Evolutionary conservation across 1,284 basidiomycete species (phyloP), one percentile per base, ranked within the genome.

Genomic region (Inonotus hispidus): DNA sequence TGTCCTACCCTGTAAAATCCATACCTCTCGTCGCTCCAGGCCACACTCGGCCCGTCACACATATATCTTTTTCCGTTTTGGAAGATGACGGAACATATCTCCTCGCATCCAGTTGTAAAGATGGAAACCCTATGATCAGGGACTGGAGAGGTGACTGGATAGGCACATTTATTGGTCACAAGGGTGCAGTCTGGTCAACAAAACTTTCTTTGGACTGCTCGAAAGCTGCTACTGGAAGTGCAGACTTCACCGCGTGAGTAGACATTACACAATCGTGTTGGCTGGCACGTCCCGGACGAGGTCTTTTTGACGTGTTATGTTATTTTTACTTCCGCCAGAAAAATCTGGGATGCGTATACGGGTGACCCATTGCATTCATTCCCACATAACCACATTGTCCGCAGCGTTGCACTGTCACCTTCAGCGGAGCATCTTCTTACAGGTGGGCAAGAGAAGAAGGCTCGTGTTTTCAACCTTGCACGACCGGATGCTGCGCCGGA

Each of bases 61-160:
- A 98, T 73, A 86, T 97, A 62, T 93, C 93, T 64, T 96, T 97
- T 76, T 97, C 94, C 32, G 79, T 85, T 3, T 80, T 89, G 63
- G 87, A 88, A 68, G 83, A 93, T 41, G 93, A 96, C 73, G 83
- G 85, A 63, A 85, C 87, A 32, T 98, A 89, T 74, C 79, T 95
- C 65, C 82, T 98, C 66, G 90, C 96, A 69, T 96, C 93, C 58
- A 92, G 91, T 68, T 97, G 95, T 79, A 97, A 98, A 76, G 95
- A 97, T 79, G 94, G 94, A 37, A 95, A 94, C 68, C 94, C 95
- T 38, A 96, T 96, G 93, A 78, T 97, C 66, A 85, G 94, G 67
- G 93, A 95, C 71, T 95, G 93, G 94, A 93, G 93, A 56, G 96
- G 96, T 29, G 96, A 99, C 74, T 99, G 96, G 96, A 91, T 98